A percentile compares a stretch with the other conserved stretches of the same genome.
phyloP scores from a whole-genome alignment of 345 rosid species.

The Raphanus sativus region DNA sequence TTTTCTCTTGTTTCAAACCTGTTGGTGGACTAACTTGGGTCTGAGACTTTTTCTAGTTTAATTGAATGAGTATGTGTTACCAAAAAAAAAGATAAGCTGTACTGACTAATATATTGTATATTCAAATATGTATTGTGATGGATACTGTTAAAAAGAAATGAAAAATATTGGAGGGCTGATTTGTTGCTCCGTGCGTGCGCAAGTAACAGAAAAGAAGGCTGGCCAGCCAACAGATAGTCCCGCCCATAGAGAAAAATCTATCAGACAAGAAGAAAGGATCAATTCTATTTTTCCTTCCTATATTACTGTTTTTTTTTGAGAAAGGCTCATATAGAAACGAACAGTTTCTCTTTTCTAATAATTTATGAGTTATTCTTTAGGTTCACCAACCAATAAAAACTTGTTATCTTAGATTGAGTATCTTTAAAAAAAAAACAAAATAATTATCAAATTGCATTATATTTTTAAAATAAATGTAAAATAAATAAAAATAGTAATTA shows the following conservation, averaged over 20 bases:
- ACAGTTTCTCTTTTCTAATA: no score
- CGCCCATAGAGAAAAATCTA: slow-evolving; percentile 21
- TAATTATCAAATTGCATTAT: no score
- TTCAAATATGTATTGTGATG: neutral
- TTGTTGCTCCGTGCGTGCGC: neutral
- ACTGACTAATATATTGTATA: neutral
- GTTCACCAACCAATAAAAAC: no score
- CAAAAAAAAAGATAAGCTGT: neutral
- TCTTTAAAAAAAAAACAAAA: no score
- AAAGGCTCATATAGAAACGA: neutral
- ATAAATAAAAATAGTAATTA: no score
- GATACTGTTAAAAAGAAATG: neutral
- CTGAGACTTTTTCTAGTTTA: no score
- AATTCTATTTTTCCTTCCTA: neutral
- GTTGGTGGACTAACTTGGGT: no score
- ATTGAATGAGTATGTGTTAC: no score
- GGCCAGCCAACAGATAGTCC: slow-evolving; percentile 10
- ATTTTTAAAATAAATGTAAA: no score
- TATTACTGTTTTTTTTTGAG: neutral
- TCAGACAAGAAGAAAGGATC: slow-evolving; percentile 2
- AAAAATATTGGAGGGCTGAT: neutral
- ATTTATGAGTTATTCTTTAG: no score
- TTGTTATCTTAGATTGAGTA: no score
- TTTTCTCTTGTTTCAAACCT: no score
- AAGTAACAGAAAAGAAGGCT: slow-evolving; percentile 12